These are phyloP conservation scores for Fusarium begoniae DNA, from an alignment of 2,329 filamentous ascomycete genomes.

Conservation along the genomic window DNA sequence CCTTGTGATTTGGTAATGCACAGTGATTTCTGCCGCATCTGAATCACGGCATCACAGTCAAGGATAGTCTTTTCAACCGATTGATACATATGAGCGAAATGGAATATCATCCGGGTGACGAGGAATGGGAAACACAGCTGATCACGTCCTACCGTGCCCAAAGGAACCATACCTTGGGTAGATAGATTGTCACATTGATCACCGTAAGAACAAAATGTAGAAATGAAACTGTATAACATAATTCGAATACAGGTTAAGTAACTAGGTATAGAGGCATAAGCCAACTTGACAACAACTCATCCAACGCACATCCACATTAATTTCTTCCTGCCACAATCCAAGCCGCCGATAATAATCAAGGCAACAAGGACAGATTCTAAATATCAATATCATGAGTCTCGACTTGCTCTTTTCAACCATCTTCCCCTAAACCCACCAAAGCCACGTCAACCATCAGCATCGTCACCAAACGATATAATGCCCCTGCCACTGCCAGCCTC, in stretches of 20 bases:
- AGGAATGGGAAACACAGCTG: neutral
- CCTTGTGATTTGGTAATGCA: slow-evolving; percentile 10
- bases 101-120: neutral
- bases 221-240: neutral
- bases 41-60: neutral
- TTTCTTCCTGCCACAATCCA: neutral
- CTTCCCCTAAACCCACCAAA: slow-evolving; percentile 10
- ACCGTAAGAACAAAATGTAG: neutral
- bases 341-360: neutral
- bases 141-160: neutral
- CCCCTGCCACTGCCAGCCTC: slow-evolving; percentile 25
- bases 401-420: slow-evolving; percentile 17
- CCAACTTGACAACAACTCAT: slow-evolving; percentile 6
- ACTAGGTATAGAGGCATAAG: neutral
- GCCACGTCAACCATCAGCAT: slow-evolving; percentile 12
- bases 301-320: slow-evolving; percentile 5
- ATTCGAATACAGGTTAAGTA: neutral
- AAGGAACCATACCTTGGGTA: neutral
- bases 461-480: neutral
- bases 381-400: neutral
- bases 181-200: neutral
- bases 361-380: neutral
- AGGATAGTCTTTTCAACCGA: neutral
- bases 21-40: neutral
- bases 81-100: neutral